Evolutionary conservation across 257 asterid genomes (phyloP).

Genomic region (Striga asiatica): DNA sequence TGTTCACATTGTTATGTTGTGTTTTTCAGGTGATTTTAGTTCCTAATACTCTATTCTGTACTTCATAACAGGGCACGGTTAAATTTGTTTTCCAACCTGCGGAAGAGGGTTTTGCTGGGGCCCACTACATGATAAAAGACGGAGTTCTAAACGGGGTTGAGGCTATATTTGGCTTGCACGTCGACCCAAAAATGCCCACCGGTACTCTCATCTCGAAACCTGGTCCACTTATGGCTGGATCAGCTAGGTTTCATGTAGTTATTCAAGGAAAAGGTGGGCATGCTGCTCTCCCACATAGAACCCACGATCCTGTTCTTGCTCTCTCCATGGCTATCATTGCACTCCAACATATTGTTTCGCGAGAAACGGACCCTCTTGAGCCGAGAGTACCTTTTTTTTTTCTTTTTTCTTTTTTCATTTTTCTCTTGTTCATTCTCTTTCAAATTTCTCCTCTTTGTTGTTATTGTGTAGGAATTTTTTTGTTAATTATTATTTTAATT

Average conservation of each 20-base stretch:
- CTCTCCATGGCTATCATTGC: conserved; percentile 64
- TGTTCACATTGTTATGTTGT: background rate
- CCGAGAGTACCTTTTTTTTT: conserved; percentile 37
- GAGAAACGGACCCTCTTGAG: conserved; percentile 79
- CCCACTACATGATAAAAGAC: conserved; percentile 45
- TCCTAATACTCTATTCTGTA: background rate
- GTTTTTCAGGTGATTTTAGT: conserved; percentile 10
- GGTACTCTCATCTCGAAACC: conserved; percentile 55
- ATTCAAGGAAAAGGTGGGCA: conserved; percentile 80
- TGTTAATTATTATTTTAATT: background rate
- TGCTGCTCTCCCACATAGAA: conserved; percentile 66
- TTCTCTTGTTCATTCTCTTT: background rate
- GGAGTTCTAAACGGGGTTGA: conserved; percentile 63
- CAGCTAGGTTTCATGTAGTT: conserved; percentile 46
- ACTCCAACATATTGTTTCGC: conserved; percentile 74
- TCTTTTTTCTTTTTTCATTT: background rate
- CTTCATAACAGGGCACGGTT: conserved; percentile 56
- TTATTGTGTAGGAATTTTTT: background rate
- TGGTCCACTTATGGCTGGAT: conserved; percentile 74
- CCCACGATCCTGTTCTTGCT: conserved; percentile 60
- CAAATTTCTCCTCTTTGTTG: background rate
- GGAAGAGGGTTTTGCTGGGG: conserved; percentile 85
- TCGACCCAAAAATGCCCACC: conserved; percentile 34
- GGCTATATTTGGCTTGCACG: conserved; percentile 66
- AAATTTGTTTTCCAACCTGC: conserved; percentile 89